These are phyloP conservation scores for Penicillium sp. DNA, from an alignment of 2,329 filamentous ascomycete genomes.

Conservation along the genomic window DNA sequence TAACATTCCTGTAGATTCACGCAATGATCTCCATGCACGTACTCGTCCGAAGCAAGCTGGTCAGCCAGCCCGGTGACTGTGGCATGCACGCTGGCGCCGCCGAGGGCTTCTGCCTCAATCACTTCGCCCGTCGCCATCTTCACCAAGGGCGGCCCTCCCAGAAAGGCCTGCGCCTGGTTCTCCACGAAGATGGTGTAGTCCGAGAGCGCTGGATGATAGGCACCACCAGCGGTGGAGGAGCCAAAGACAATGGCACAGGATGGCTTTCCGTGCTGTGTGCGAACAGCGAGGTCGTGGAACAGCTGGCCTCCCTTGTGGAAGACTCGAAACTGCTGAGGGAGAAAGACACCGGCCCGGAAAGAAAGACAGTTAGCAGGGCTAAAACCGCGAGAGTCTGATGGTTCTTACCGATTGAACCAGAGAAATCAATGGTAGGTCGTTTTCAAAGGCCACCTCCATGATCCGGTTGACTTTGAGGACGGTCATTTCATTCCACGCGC, in stretches of 20 bases:
- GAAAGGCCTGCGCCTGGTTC: conserved; percentile 51
- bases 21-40: conserved; percentile 6
- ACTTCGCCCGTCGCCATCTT: conserved; percentile 55
- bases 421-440: conserved; percentile 46
- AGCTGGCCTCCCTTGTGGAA: conserved; percentile 51
- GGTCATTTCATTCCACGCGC: conserved; percentile 51
- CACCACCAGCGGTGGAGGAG: conserved; percentile 50
- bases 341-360: conserved; percentile 44
- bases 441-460: conserved; percentile 45
- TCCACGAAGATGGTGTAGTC: conserved; percentile 52
- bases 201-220: conserved; percentile 48
- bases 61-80: conserved; percentile 50
- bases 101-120: conserved; percentile 48
- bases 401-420: conserved; percentile 42
- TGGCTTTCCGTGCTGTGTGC: conserved; percentile 43
- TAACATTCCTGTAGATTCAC: background rate
- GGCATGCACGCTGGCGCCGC: conserved; percentile 49
- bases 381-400: background rate
- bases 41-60: conserved; percentile 51
- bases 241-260: conserved; percentile 53
- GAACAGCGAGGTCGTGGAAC: conserved; percentile 48
- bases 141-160: conserved; percentile 52
- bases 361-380: background rate
- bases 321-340: conserved; percentile 52
- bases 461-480: conserved; percentile 44